phyloP scores from a whole-genome alignment of 148 eudicot genomes.

The Nepenthes mirabilis region DNA sequence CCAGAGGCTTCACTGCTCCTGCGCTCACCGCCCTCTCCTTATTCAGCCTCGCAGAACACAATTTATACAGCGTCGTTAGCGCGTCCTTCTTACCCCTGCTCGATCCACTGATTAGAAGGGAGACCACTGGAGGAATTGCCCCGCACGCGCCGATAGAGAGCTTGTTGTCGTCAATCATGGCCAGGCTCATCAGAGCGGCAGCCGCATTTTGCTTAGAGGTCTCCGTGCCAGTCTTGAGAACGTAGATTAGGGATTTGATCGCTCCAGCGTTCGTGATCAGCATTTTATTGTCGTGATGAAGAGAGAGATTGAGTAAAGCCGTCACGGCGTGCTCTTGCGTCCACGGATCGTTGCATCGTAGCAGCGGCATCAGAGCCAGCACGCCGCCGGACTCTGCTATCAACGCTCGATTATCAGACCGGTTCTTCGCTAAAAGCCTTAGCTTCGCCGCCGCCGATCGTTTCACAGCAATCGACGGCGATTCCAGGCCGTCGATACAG shows the following conservation, averaged over 20 bases:
- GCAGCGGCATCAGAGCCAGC: constrained; percentile 45
- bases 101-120: constrained; percentile 46
- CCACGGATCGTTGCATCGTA: constrained; percentile 55
- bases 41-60: constrained; percentile 47
- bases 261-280: constrained; percentile 43
- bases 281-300: constrained; percentile 36
- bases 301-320: constrained; percentile 57
- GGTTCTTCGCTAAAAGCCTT: constrained; percentile 66
- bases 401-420: constrained; percentile 71
- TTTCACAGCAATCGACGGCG: constrained; percentile 44
- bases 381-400: constrained; percentile 82
- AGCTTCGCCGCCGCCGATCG: constrained; percentile 77
- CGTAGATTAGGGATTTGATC: constrained; percentile 57
- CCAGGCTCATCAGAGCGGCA: constrained; percentile 54
- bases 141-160: constrained; percentile 75
- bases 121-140: constrained; percentile 70
- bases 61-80: constrained; percentile 69
- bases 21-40: constrained; percentile 79
- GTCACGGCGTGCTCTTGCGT: constrained; percentile 88
- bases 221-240: constrained; percentile 72
- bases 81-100: constrained; percentile 80
- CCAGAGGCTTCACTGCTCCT: constrained; percentile 66
- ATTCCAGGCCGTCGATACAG: constrained; percentile 51
- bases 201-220: constrained; percentile 87
- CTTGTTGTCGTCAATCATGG: constrained; percentile 65